Evolutionary conservation across 768 basidiomycete genomes (phyloP), one percentile per base, ranked within the genome.

Genomic region (Crepidotus variabilis): DNA sequence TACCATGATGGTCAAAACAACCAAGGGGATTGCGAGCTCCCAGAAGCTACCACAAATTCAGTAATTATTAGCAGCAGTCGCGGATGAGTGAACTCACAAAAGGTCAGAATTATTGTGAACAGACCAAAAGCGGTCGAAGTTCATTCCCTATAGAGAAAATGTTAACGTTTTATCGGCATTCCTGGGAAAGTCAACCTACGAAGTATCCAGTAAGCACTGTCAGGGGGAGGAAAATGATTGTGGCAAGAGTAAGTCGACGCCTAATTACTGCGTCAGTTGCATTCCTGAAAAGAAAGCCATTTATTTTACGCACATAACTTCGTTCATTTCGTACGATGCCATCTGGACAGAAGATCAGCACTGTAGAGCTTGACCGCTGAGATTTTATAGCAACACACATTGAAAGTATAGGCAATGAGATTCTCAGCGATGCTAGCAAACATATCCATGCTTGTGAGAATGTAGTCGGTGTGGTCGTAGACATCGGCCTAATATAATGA

Each of bases 381-480:
- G 52, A 13, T 23, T 39, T 49, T 49, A 20, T 13, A 28, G 56
- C 20, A 35, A 71, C 83, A 22, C 50, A 87, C 85, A 67, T 90
- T 90, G 75, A 90, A 90, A 18, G 85, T 82, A 65, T 86, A 90
- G 57, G 80, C 77, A 61, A 90, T 88, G 61, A 89, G 65, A 63
- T 89, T 90, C 62, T 89, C 85, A 6, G 83, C 76, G 58, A 90
- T 84, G 24, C 78, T 80, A 1, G 84, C 75, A 60, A 89, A 90
- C 82, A 88, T 87, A 57, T 91, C 89, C 50, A 91, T 65, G 61
- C 83, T 86, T 1, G 77, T 75, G 22, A 91, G 65, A 34, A 87
- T 83, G 57, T 86, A 86, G 54, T 90, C 88, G 75, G 87, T 84
- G 60, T 91, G 89, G 63, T 91, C 90, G 57, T 81, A 77, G 1